Evolutionary conservation across 176 grass and related monocot species (phyloP).

Genomic region (Musa beccarii): DNA sequence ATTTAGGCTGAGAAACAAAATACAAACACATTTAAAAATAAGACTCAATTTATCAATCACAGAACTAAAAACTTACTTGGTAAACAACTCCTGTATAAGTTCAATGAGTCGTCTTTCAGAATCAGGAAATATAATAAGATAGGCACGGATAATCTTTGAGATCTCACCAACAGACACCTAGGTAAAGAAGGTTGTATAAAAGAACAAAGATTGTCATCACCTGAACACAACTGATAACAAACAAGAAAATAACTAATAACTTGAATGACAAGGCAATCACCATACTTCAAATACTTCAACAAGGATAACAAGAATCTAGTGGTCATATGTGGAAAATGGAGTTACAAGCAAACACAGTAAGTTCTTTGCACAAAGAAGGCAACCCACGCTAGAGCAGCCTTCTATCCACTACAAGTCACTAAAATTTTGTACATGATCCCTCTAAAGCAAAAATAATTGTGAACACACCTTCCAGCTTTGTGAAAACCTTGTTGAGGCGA

Average conservation of each 20-base stretch:
- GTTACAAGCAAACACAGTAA: not conserved
- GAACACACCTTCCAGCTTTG: not conserved
- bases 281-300: conserved; percentile 16
- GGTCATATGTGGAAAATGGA: not conserved
- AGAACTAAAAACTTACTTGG: conserved; percentile 48
- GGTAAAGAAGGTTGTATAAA: not conserved
- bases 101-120: conserved; percentile 83
- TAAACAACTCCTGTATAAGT: conserved; percentile 86
- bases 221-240: conserved; percentile 8
- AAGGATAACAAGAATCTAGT: not conserved
- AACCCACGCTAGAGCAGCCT: not conserved
- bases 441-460: no score
- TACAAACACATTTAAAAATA: conserved; percentile 11
- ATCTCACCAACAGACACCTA: conserved; percentile 82
- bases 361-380: not conserved
- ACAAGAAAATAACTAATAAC: not conserved
- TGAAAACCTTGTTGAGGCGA: not conserved
- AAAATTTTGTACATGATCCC: no score
- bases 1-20: conserved; percentile 8
- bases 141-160: conserved; percentile 84
- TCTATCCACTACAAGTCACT: not conserved
- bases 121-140: conserved; percentile 99
- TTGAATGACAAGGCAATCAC: not conserved
- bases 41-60: conserved; percentile 16
- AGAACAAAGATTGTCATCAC: conserved; percentile 17